Conservation (phyloP, 305 asterid species). For the Stenogyne calaminthoides region DNA sequence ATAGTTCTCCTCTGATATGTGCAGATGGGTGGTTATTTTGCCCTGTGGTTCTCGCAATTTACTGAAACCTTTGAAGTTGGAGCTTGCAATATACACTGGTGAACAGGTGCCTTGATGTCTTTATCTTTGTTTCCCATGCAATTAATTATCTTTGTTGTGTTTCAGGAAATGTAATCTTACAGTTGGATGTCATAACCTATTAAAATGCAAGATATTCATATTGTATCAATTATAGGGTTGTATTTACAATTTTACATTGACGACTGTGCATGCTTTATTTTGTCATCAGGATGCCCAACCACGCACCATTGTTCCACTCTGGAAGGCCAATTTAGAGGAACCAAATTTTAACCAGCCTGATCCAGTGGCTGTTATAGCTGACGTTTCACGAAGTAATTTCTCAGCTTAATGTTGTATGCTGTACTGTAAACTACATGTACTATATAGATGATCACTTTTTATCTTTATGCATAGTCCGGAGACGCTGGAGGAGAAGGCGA, state of each 20-base stretch:
- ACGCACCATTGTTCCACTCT: constrained; percentile 69
- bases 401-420: constrained; percentile 19
- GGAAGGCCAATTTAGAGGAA: constrained; percentile 94
- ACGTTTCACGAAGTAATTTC: constrained; percentile 65
- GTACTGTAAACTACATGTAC: constrained; percentile 21
- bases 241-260: background rate
- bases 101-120: constrained; percentile 55
- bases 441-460: constrained; percentile 41
- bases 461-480: constrained; percentile 68
- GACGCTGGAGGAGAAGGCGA: constrained; percentile 75
- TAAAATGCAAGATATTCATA: background rate
- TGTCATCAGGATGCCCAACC: constrained; percentile 81
- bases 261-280: background rate
- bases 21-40: constrained; percentile 88
- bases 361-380: constrained; percentile 69
- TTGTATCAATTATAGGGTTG: background rate
- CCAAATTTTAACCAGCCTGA: constrained; percentile 76
- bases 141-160: background rate
- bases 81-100: constrained; percentile 79
- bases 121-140: constrained; percentile 1
- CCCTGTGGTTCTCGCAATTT: constrained; percentile 82
- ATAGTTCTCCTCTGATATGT: constrained; percentile 22
- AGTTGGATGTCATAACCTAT: background rate
- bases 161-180: background rate
- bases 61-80: constrained; percentile 79